Evolutionary conservation across 106 monocot genomes (phyloP).

Genomic region (Platanthera guangdongensis): DNA sequence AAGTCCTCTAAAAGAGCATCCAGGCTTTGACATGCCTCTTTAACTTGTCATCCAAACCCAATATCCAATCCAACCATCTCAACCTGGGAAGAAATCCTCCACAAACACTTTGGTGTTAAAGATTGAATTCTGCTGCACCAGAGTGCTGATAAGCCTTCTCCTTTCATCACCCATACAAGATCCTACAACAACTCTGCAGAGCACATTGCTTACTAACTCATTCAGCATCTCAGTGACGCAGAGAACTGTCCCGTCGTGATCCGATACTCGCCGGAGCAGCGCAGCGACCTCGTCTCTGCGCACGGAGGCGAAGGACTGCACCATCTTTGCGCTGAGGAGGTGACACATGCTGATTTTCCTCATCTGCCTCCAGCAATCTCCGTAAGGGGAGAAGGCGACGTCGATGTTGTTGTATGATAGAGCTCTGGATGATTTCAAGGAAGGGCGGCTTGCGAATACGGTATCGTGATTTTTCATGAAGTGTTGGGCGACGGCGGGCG

Average conservation of each 20-base stretch:
- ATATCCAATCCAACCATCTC: conserved; percentile 19
- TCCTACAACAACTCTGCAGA: conserved; percentile 10
- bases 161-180: neutral
- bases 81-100: conserved; percentile 28
- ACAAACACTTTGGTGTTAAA: neutral
- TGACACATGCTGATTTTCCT: neutral
- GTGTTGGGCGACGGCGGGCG: conserved; percentile 2
- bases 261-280: neutral
- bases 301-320: neutral
- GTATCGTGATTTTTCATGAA: conserved; percentile 8
- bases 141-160: neutral
- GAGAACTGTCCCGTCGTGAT: neutral
- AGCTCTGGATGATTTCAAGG: neutral
- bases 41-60: conserved; percentile 3
- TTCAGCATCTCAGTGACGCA: neutral
- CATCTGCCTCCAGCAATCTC: conserved; percentile 10
- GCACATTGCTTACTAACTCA: neutral
- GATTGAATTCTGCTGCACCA: neutral
- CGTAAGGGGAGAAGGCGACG: conserved; percentile 3
- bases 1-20: conserved; percentile 23
- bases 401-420: neutral
- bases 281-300: conserved; percentile 2
- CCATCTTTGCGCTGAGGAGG: conserved; percentile 1
- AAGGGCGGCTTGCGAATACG: conserved; percentile 3
- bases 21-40: neutral